Evolutionary conservation across 208 protist genomes (phyloP), one percentile per base, ranked within the genome.

Genomic region (Wallacemonas sp.): DNA sequence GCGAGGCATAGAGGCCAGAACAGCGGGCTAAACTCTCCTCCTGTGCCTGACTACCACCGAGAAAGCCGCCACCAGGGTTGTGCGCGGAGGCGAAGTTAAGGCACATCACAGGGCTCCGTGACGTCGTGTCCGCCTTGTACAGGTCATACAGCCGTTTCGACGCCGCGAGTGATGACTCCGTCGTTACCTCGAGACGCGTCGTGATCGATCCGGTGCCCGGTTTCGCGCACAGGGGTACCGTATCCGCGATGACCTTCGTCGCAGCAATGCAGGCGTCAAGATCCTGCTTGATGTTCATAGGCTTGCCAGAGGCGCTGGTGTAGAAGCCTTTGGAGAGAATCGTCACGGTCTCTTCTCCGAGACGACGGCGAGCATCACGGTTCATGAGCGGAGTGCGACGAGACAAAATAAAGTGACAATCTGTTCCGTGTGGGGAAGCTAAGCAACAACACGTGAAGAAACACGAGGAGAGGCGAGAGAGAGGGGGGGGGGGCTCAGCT

Each of bases 11-110:
- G 4, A 72, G 66, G 2, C 43, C 47, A 4, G 66, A 72, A 41
- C 41, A 32, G 44, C 41, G 56, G 29, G 66, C 66, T 11, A 72
- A 24, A 38, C 66, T 72, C 57, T 72, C 66, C 26, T 72, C 66
- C 57, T 72, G 66, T 17, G 66, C 66, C 23, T 60, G 27, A 14
- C 54, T 63, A 46, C 66, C 66, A 38, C 29, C 34, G 9, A 72
- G 57, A 29, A 72, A 72, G 11, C 66, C 66, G 17, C 66, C 66
- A 23, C 66, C 66, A 29, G 66, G 66, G 23, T 65, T 54, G 44
- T 72, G 55, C 30, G 66, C 66, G 11, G 66, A 72, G 46, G 66
- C 66, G 34, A 72, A 72, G 33, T 65, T 72, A 2, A 72, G 57
- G 33, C 54, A 61, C 57, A 63, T 32, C 19, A 65, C 60, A 23